Evolutionary conservation across 441 rosid species (phyloP).

Genomic region (Euphorbia celastroides): DNA sequence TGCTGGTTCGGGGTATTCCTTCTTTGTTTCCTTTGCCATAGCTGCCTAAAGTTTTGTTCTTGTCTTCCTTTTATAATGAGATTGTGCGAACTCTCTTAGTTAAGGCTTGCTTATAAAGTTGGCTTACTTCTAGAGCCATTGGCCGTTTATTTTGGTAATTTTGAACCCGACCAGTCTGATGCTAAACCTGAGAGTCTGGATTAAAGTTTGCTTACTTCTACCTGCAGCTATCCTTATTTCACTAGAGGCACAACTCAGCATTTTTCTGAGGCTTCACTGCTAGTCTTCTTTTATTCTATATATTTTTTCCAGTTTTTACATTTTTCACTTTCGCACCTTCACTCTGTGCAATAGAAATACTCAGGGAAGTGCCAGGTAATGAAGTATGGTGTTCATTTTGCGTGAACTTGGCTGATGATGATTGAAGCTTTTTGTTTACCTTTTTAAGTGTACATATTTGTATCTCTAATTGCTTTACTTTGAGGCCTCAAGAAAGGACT

Average conservation of each 20-base stretch:
- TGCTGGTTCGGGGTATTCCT: not conserved
- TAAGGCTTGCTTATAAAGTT: not conserved
- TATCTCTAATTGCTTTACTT: not conserved
- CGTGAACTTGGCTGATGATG: not conserved
- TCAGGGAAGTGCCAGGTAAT: not conserved
- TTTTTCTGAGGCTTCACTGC: not conserved
- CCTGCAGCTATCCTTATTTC: not conserved
- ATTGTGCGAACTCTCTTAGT: not conserved
- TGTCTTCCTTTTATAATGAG: not conserved
- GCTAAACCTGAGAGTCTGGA: no score
- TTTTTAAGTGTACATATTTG: not conserved
- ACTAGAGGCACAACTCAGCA: not conserved
- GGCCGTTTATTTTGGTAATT: not conserved
- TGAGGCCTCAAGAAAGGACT: not conserved
- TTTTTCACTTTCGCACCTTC: not conserved
- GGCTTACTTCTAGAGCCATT: not conserved
- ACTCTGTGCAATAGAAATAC: not conserved
- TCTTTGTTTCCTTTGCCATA: not conserved
- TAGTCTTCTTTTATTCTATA: not conserved
- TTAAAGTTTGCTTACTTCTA: no score
- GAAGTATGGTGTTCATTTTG: not conserved
- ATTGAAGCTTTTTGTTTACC: not conserved
- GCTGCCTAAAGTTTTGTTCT: not conserved
- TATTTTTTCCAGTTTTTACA: no score
- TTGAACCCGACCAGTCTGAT: not conserved